A percentile compares a stretch with the other conserved stretches of the same genome.
These are phyloP conservation scores for Musa schizocarpa DNA, from an alignment of 176 grass and related monocot species.

Conservation along the genomic window DNA sequence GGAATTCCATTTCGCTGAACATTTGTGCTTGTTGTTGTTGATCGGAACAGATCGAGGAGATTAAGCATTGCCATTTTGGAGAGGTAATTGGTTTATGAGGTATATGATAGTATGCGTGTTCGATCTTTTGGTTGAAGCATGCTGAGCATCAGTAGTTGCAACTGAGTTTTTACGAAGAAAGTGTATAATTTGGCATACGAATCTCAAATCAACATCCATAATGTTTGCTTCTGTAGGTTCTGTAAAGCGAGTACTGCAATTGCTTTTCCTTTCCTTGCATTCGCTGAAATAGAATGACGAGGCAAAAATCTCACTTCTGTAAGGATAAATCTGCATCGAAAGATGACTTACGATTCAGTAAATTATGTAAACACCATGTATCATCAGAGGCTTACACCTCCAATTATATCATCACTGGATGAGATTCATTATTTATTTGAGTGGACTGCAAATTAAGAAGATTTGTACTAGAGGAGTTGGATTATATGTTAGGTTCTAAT, in stretches of 20 bases:
- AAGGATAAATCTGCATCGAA: not conserved
- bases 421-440: too few relatives aligned
- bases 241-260: not conserved
- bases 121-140: not conserved
- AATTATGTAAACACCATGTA: not conserved
- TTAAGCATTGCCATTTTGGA: constrained; percentile 53
- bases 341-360: not conserved
- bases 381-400: not conserved
- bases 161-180: too few relatives aligned
- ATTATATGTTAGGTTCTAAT: not conserved
- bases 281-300: not conserved
- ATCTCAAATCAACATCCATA: not conserved
- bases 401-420: not conserved
- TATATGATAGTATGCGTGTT: not conserved
- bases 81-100: constrained; percentile 35
- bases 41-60: constrained; percentile 46
- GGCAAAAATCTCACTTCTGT: not conserved
- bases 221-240: not conserved
- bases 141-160: not conserved
- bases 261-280: not conserved
- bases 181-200: not conserved
- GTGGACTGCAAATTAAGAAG: not conserved
- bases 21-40: not conserved
- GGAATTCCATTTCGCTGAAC: not conserved
- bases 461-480: not conserved